Evolutionary conservation across 2,329 filamentous ascomycete species (phyloP).

Genomic region (Beauveria sp.): DNA sequence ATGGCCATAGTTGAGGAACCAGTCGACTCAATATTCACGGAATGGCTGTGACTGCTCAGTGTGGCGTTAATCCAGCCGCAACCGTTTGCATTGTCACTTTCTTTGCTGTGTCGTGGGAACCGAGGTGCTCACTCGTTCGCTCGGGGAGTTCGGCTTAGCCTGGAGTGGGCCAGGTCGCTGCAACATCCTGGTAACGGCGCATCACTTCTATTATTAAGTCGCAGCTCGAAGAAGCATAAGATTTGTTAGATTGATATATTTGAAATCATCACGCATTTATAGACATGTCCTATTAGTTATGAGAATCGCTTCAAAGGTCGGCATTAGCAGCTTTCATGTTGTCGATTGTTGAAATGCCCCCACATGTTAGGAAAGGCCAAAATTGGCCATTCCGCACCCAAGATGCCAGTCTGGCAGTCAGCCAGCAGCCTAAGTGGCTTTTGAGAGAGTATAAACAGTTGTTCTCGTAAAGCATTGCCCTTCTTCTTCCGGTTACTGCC

Average conservation of each 20-base stretch:
- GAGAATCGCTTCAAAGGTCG: background rate
- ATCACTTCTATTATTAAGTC: background rate
- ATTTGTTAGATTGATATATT: background rate
- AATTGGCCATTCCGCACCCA: background rate
- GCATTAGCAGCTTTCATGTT: background rate
- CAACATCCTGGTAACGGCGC: background rate
- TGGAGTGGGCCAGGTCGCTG: background rate
- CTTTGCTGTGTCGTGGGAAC: background rate
- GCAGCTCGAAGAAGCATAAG: no score
- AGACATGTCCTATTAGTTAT: background rate
- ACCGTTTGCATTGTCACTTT: background rate
- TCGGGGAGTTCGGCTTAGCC: background rate
- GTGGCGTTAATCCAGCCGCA: background rate
- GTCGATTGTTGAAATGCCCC: background rate
- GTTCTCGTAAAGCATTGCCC: no score
- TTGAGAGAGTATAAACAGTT: background rate
- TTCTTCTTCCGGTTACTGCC: no score
- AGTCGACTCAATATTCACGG: background rate
- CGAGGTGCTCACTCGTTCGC: background rate
- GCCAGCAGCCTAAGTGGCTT: background rate
- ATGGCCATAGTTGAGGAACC: background rate
- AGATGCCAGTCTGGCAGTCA: background rate
- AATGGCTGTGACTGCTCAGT: background rate
- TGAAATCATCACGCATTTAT: no score
- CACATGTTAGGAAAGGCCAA: constrained; percentile 2